Evolutionary conservation across 495 filamentous ascomycete species (phyloP), one percentile per base, ranked within the genome.

Genomic region (Aspergillus steynii): DNA sequence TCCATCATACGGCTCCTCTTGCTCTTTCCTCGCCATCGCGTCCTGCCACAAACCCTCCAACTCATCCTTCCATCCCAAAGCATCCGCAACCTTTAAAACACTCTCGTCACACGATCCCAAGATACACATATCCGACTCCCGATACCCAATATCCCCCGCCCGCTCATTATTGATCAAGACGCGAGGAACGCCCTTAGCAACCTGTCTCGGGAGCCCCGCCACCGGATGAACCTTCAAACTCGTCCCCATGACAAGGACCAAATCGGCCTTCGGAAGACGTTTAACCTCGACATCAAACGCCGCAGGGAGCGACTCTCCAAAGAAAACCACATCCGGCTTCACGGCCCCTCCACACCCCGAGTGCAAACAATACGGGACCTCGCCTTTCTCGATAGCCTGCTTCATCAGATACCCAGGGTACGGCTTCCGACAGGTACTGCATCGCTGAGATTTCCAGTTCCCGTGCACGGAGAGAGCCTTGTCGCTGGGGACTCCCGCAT

Each of bases 301-400:
- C 2, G 68, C 65, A 0, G 93, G 91, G 14, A 97, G 76, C 28
- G 82, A 73, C 74, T 97, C 90, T 47, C 93, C 93, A 66, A 96
- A 97, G 72, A 97, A 96, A 0, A 94, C 90, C 67, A 96, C 94
- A 65, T 96, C 90, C 1, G 93, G 93, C 74, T 96, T 96, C n/a
- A 96, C 90, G 5, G 91, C 71, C 0, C 92, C 93, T 6, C 80
- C 75, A 64, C 93, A 97, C 9, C 73, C 65, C 12, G 67, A 58
- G 0, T 66, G 67, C 10, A 72, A 50, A 73, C 93, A 97, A 58
- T 80, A 77, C 10, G 93, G 89, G 2, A 93, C 85, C n/a, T 82
- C 68, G 27, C 83, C 85, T 9, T 71, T 63, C 5, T 69, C 61
- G 7, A 97, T 84, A 50, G 83, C 80, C 59, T 82, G 72, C 59